These are phyloP conservation scores for Melanomma pulvis-pyrius DNA, from an alignment of 495 filamentous ascomycete species.

Conservation along the genomic window DNA sequence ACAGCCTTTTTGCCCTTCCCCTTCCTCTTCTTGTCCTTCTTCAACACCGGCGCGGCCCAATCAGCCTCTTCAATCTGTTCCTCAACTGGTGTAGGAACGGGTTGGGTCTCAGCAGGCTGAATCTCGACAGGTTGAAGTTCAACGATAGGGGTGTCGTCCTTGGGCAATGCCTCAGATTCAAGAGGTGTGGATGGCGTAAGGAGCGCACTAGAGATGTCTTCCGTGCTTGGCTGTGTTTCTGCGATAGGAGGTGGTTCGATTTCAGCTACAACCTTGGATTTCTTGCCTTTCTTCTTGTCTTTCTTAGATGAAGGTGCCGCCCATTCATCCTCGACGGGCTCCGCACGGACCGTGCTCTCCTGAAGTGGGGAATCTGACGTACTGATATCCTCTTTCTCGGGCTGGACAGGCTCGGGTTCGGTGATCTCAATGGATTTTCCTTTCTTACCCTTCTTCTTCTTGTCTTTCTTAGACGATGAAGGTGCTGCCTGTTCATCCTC, in stretches of 20 bases:
- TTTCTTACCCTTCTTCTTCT: slow-evolving; percentile 26
- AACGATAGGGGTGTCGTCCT: not conserved
- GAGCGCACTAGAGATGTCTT: not conserved
- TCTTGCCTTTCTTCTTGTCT: slow-evolving; percentile 29
- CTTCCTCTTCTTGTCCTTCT: slow-evolving; percentile 44
- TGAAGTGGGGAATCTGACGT: not conserved
- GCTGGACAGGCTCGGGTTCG: not conserved
- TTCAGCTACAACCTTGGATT: not conserved
- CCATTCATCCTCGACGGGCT: slow-evolving; percentile 10
- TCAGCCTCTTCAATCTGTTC: slow-evolving; percentile 3
- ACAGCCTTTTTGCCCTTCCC: slow-evolving; percentile 28
- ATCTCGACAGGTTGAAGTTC: not conserved
- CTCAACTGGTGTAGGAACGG: not conserved
- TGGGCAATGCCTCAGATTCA: not conserved
- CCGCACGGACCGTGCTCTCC: not conserved
- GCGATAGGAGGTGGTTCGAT: not conserved
- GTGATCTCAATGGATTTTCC: slow-evolving; percentile 1
- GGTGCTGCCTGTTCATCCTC: slow-evolving; percentile 6
- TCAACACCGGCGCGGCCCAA: slow-evolving; percentile 31
- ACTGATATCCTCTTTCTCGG: not conserved
- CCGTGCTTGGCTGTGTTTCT: not conserved
- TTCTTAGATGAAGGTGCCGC: slow-evolving; percentile 10
- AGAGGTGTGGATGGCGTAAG: not conserved
- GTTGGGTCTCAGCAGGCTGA: not conserved
- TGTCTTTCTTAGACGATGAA: slow-evolving; percentile 10